phyloP scores from a whole-genome alignment of 164 flowering plant genomes.

The Litsea cubeba region DNA sequence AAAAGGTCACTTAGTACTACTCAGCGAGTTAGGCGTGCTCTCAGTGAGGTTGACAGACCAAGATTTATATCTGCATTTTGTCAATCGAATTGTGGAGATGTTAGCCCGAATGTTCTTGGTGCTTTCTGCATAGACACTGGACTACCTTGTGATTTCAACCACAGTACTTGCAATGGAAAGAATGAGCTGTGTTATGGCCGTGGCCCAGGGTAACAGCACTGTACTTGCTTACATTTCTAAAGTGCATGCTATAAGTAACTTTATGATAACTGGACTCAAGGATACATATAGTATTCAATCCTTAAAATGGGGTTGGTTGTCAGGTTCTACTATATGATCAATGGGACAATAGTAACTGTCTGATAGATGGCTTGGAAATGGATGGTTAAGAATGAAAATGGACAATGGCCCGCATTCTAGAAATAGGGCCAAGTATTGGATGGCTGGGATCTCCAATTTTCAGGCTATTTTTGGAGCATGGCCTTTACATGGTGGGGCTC shows the following conservation, averaged over 20 bases:
- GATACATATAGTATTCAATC: too few relatives aligned
- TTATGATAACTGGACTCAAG: too few relatives aligned
- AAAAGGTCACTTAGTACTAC: slow-evolving; percentile 56
- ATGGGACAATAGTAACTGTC: not conserved
- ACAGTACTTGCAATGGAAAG: slow-evolving; percentile 95
- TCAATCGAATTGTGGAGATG: slow-evolving; percentile 97
- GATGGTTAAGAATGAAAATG: not conserved
- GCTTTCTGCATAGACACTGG: slow-evolving; percentile 92
- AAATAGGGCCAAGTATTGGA: not conserved
- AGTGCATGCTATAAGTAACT: too few relatives aligned
- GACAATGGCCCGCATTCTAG: not conserved
- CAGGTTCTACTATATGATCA: not conserved
- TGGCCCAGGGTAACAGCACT: slow-evolving; percentile 75
- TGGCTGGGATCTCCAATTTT: not conserved
- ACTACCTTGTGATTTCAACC: slow-evolving; percentile 97
- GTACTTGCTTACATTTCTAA: not conserved
- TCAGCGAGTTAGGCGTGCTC: slow-evolving; percentile 65
- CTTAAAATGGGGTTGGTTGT: not conserved
- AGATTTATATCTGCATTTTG: slow-evolving; percentile 91
- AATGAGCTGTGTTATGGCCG: slow-evolving; percentile 96
- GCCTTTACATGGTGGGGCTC: not conserved
- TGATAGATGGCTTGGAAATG: not conserved
- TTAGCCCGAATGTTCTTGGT: slow-evolving; percentile 97
- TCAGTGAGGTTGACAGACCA: slow-evolving; percentile 62
- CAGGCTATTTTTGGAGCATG: not conserved